Evolutionary conservation across 148 eudicot species (phyloP), one percentile per base, ranked within the genome.

Genomic region (Pharnaceum exiguum): DNA sequence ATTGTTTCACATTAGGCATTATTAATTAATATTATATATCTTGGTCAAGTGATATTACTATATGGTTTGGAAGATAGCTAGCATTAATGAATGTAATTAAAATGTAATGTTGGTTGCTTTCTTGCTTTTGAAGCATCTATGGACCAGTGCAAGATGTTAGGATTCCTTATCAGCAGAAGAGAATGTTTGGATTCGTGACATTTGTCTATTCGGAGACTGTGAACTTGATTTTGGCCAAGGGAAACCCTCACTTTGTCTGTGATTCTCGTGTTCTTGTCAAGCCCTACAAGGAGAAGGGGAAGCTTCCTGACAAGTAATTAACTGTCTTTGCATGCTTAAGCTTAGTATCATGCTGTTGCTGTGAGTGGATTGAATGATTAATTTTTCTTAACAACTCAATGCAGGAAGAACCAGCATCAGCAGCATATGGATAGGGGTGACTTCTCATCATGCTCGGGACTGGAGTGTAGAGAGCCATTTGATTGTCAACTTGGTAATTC

Each of bases 91-190:
- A n/a, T n/a, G n/a, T n/a, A n/a, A n/a, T 35, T 35, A 35, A 12
- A 35, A 35, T 12, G 7, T 21, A 51, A 36, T 36, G 49, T 5
- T 53, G 47, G 13, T 12, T 26, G 12, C 10, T 69, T 47, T 50
- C 5, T 61, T 61, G 38, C 39, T 56, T 47, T 53, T 79, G 77
- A 71, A 91, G 96, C 72, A 52, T 69, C 36, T 91, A 61, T 70
- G 97, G 96, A 72, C 97, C 96, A 17, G 97, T 91, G 28, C 89
- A 87, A 72, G 97, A 91, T 75, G 97, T 91, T 69, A 80, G 97
- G 71, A 91, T 91, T 31, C 97, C 97, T 12, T 87, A 84, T 68
- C 97, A 91, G 78, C 94, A 80, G 66, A 91, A 91, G 77, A 75
- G 96, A 56, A 91, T 91, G 97, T 91, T 91, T 79, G 97, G 96